phyloP scores from a whole-genome alignment of 306 rosid genomes.

The Lathyrus oleraceus region DNA sequence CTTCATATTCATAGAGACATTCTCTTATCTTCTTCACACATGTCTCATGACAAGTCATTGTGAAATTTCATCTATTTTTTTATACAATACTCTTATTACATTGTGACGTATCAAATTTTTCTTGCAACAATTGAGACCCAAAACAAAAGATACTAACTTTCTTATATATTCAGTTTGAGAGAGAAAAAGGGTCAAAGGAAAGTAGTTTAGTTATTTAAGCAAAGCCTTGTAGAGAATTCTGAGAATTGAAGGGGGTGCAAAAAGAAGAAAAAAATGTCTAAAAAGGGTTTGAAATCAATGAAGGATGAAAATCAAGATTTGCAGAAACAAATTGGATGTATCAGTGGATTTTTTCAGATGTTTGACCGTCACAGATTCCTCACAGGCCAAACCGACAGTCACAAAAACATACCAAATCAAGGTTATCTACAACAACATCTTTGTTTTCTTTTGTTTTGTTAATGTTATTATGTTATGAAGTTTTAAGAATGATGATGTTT shows the following conservation, averaged over 20 bases:
- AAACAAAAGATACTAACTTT: neutral
- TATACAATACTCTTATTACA: neutral
- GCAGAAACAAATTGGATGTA: slow-evolving; percentile 87
- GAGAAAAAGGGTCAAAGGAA: slow-evolving; percentile 24
- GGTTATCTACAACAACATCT: slow-evolving; percentile 35
- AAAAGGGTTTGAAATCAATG: slow-evolving; percentile 48
- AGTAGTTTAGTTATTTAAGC: neutral
- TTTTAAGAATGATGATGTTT: neutral
- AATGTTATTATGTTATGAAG: slow-evolving; percentile 2
- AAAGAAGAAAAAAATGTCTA: slow-evolving; percentile 46
- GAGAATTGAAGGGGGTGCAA: slow-evolving; percentile 8
- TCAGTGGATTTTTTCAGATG: slow-evolving; percentile 78
- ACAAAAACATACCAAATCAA: slow-evolving; percentile 46
- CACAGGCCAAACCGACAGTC: slow-evolving; percentile 42
- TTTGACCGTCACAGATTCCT: slow-evolving; percentile 76
- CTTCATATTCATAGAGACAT: slow-evolving; percentile 30
- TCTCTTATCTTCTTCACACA: slow-evolving; percentile 41
- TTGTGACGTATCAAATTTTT: neutral
- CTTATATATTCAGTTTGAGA: slow-evolving; percentile 17
- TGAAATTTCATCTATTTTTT: slow-evolving; percentile 1
- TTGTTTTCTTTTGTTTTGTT: slow-evolving; percentile 16
- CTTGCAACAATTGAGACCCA: neutral
- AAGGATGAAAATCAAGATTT: slow-evolving; percentile 70
- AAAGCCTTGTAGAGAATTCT: neutral
- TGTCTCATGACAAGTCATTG: slow-evolving; percentile 15